These are phyloP conservation scores for Debaryomyces robertsiae DNA, from an alignment of 1,139 yeast species.

Conservation along the genomic window DNA sequence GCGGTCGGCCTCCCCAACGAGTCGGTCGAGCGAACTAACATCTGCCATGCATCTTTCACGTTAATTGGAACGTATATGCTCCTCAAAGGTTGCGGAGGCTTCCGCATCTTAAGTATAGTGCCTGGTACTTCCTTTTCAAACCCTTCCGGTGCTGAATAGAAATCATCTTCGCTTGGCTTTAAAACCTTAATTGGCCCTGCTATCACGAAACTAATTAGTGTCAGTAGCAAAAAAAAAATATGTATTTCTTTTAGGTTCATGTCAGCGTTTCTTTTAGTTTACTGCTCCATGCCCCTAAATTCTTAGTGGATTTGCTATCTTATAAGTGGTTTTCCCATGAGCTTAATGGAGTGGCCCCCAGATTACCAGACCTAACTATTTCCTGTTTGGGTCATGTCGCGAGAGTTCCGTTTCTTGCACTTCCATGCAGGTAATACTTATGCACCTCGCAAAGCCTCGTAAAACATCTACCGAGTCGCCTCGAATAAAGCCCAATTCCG, in stretches of 20 bases:
- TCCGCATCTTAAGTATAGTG: constrained; percentile 24
- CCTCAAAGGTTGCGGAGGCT: constrained; percentile 23
- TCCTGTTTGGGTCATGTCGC: background rate
- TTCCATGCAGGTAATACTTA: no score
- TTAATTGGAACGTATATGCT: constrained; percentile 21
- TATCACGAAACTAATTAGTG: background rate
- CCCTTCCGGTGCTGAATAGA: constrained; percentile 26
- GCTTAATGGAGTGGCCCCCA: background rate
- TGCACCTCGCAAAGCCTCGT: no score
- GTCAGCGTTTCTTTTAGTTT: background rate
- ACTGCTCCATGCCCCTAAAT: constrained; percentile 1
- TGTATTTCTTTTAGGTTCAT: constrained; percentile 1
- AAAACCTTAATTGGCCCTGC: constrained; percentile 8
- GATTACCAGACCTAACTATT: background rate
- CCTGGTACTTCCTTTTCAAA: constrained; percentile 23
- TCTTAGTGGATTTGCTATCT: background rate
- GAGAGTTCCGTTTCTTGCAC: no score
- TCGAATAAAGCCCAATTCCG: no score
- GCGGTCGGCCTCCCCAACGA: constrained; percentile 33
- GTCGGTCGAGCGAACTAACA: constrained; percentile 37
- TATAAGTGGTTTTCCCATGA: background rate
- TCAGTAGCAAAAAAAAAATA: constrained; percentile 1
- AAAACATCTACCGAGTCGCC: no score
- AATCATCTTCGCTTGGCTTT: constrained; percentile 22
- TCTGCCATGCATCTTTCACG: constrained; percentile 32